Conservation (phyloP, 78 protist species). For the Trichosphaerium sp. region DNA sequence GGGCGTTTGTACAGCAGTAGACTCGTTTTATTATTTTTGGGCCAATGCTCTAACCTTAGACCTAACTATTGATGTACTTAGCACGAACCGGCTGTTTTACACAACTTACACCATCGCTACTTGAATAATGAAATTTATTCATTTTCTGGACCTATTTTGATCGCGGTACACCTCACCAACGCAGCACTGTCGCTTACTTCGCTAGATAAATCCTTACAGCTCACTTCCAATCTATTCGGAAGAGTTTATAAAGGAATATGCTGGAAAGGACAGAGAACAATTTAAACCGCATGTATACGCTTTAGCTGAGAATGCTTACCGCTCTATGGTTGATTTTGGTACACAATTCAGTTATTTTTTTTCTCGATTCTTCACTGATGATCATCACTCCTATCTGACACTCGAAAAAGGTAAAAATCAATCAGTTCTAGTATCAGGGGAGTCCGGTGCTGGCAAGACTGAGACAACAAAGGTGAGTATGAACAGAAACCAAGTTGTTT, state of each 20-base stretch:
- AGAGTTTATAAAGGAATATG: conserved; percentile 55
- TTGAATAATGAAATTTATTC: conserved; percentile 49
- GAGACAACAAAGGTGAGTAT: conserved; percentile 81
- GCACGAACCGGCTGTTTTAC: conserved; percentile 57
- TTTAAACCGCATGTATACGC: conserved; percentile 75
- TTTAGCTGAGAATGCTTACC: conserved; percentile 68
- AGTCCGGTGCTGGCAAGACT: conserved; percentile 90
- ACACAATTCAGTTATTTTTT: conserved; percentile 27
- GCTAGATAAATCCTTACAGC: conserved; percentile 82
- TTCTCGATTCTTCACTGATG: background rate
- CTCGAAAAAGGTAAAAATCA: no score
- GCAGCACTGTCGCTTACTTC: no score
- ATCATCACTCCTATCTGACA: background rate
- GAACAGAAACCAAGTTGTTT: no score
- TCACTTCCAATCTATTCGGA: conserved; percentile 60
- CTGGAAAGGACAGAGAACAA: conserved; percentile 30
- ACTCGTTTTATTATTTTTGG: no score
- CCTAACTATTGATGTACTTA: no score
- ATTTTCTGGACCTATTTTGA: conserved; percentile 34
- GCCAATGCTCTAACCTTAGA: no score
- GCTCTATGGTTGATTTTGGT: conserved; percentile 53
- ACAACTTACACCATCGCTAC: conserved; percentile 56
- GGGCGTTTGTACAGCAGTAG: no score
- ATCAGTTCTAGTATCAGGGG: conserved; percentile 59
- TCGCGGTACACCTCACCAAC: no score